phyloP scores from a whole-genome alignment of 208 protist genomes.

The Angomonas desouzai region DNA sequence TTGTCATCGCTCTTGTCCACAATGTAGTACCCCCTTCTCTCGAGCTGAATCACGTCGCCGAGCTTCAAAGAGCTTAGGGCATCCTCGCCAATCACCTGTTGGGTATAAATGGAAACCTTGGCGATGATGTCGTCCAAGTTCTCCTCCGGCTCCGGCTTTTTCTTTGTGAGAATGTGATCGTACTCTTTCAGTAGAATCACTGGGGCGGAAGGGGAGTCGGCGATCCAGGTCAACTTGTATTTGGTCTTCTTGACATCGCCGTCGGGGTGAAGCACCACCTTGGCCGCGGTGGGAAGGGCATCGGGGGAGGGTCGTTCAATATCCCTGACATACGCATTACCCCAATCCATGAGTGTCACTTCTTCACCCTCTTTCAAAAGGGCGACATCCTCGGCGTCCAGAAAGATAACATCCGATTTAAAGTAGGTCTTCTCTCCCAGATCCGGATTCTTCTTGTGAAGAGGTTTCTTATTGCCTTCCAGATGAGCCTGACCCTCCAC shows the following conservation, averaged over 20 bases:
- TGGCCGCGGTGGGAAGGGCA: constrained; percentile 54
- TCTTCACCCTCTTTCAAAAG: constrained; percentile 92
- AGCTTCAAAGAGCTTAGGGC: constrained; percentile 83
- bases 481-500: constrained; percentile 64
- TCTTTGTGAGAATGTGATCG: constrained; percentile 97
- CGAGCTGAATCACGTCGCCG: constrained; percentile 95
- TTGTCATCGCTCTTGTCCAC: constrained; percentile 66
- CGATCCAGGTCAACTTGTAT: constrained; percentile 97
- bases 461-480: constrained; percentile 51
- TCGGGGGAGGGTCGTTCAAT: constrained; percentile 45
- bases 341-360: constrained; percentile 99
- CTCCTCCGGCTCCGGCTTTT: constrained; percentile 94
- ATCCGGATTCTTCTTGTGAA: constrained; percentile 94
- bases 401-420: constrained; percentile 84
- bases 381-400: constrained; percentile 94
- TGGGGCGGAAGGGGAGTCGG: constrained; percentile 69
- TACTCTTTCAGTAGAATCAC: constrained; percentile 88
- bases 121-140: constrained; percentile 92
- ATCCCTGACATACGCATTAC: constrained; percentile 92
- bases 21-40: constrained; percentile 98
- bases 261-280: constrained; percentile 82
- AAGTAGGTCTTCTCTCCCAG: constrained; percentile 93
- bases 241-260: constrained; percentile 98
- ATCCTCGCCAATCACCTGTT: constrained; percentile 84
- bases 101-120: constrained; percentile 71